Conservation (phyloP, 2,329 filamentous ascomycete species). For the Neofusicoccum sp. region DNA sequence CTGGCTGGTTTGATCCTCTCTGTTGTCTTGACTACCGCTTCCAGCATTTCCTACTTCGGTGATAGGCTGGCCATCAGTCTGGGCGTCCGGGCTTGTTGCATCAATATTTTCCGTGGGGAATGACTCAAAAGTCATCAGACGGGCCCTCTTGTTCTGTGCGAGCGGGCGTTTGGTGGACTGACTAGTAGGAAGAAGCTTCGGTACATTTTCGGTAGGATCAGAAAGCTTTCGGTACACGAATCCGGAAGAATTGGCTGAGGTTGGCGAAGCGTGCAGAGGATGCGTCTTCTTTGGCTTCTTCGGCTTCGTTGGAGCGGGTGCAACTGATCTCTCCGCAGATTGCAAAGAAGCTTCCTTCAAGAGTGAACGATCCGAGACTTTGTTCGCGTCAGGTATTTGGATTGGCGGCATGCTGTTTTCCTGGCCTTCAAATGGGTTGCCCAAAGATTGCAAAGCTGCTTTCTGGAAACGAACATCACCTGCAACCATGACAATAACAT, state of each 20-base stretch:
- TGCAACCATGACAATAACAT: background rate
- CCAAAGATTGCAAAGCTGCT: background rate
- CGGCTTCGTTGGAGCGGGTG: background rate
- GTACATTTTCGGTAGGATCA: background rate
- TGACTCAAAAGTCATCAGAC: conserved; percentile 26
- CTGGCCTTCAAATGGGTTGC: background rate
- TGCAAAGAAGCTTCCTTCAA: background rate
- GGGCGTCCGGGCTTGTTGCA: too few relatives aligned
- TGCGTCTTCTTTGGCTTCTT: conserved; percentile 15
- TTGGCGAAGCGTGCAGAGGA: conserved; percentile 26
- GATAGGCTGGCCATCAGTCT: background rate
- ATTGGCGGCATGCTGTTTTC: background rate
- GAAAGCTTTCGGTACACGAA: conserved; percentile 28
- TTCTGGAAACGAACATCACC: background rate
- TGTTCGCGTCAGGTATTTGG: background rate
- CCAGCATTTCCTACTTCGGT: background rate
- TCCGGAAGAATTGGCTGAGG: conserved; percentile 26
- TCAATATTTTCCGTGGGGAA: background rate
- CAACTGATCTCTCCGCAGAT: background rate
- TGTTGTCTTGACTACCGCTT: background rate
- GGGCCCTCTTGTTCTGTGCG: conserved; percentile 14
- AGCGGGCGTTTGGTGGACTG: background rate
- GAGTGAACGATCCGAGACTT: background rate
- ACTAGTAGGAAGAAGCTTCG: background rate
- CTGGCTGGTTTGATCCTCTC: background rate